Evolutionary conservation across 2,329 filamentous ascomycete genomes (phyloP).

Genomic region (Cladophialophora carrionii): DNA sequence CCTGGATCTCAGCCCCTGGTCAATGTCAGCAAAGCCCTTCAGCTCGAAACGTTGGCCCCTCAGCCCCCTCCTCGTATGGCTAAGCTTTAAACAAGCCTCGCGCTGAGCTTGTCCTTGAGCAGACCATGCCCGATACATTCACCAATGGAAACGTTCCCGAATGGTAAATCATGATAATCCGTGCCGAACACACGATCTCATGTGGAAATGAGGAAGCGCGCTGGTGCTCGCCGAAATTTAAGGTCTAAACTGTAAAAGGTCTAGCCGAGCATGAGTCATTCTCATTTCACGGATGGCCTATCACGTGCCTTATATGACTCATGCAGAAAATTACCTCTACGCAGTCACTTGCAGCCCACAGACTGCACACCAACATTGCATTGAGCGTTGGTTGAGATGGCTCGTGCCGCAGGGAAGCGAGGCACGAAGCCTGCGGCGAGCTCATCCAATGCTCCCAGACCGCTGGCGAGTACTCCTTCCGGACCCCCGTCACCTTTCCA

Average conservation of each 20-base stretch:
- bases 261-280: background rate
- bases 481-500: slow-evolving; percentile 34
- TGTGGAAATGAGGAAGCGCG: background rate
- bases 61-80: slow-evolving; percentile 5
- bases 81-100: slow-evolving; percentile 25
- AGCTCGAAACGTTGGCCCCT: slow-evolving; percentile 4
- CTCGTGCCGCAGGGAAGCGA: slow-evolving; percentile 29
- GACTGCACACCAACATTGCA: background rate
- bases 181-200: background rate
- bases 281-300: background rate
- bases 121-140: background rate
- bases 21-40: slow-evolving; percentile 24
- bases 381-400: slow-evolving; percentile 21
- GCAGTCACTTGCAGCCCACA: background rate
- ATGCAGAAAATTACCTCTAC: background rate
- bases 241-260: background rate
- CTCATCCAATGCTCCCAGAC: slow-evolving; percentile 11
- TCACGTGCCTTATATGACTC: slow-evolving; percentile 16
- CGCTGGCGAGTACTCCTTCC: slow-evolving; percentile 13
- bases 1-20: slow-evolving; percentile 12
- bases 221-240: slow-evolving; percentile 6
- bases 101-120: background rate
- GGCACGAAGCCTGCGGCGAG: slow-evolving; percentile 18
- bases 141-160: background rate
- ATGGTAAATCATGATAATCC: background rate